These are phyloP conservation scores for Chrysanthemum makinoi DNA, from an alignment of 129 eudicot species.

Conservation along the genomic window DNA sequence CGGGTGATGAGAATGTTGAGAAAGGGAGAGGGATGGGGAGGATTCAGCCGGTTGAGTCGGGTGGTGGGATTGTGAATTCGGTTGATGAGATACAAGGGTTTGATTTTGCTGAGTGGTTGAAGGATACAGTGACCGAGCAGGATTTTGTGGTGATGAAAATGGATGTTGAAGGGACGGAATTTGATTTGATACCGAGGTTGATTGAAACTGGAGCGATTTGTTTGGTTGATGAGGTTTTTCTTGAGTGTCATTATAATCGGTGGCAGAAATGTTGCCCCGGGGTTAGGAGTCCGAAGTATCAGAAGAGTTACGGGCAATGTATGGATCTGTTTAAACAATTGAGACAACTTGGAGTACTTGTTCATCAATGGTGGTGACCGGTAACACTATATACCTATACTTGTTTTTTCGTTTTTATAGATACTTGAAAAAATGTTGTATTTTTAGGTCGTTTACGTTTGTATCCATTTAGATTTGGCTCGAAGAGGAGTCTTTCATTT, in stretches of 20 bases:
- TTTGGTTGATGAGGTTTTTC: conserved; percentile 86
- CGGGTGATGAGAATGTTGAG: conserved; percentile 55
- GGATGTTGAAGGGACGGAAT: conserved; percentile 99
- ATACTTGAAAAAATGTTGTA: conserved; percentile 27
- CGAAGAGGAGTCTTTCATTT: neutral
- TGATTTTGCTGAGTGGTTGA: conserved; percentile 94
- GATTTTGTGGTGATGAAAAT: conserved; percentile 97
- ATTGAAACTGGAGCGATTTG: conserved; percentile 88
- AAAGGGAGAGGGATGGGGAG: conserved; percentile 95
- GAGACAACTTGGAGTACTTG: conserved; percentile 85
- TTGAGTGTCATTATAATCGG: conserved; percentile 93
- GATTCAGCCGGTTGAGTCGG: conserved; percentile 59
- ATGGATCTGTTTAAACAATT: conserved; percentile 73
- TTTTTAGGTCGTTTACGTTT: neutral
- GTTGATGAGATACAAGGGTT: conserved; percentile 84
- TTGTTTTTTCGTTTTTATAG: neutral
- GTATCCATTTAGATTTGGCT: conserved; percentile 20
- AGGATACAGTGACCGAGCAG: conserved; percentile 50
- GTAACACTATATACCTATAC: conserved; percentile 20
- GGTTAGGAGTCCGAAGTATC: conserved; percentile 70
- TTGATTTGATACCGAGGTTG: conserved; percentile 81
- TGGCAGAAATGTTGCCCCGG: conserved; percentile 99
- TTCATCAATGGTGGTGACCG: conserved; percentile 95
- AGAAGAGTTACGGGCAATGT: conserved; percentile 77
- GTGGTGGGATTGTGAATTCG: conserved; percentile 46